Evolutionary conservation across 805 yeast species (phyloP), one percentile per base, ranked within the genome.

Genomic region (Zygotorulaspora chibaensis): DNA sequence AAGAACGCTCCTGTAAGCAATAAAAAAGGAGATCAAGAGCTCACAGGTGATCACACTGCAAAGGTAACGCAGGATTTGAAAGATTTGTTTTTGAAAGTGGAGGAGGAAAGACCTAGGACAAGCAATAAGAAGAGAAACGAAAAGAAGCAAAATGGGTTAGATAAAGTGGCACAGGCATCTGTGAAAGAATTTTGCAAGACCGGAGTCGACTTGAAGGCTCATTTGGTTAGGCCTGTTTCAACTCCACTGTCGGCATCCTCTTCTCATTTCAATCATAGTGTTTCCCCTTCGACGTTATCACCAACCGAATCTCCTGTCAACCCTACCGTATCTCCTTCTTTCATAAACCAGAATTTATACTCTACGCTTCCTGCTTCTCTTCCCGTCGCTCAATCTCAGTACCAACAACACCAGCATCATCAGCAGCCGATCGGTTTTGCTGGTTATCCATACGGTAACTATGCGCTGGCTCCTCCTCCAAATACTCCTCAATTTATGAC

Each of bases 11-110:
- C 45, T 25, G 25, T 36, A 15, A n/a, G 41, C 16, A 41, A 11
- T 16, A 35, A 42, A 12, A 43, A 36, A 3, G 25, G 26, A 13
- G 23, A 35, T 15, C 12, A n/a, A 9, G 26, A 36, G 20, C 8
- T 25, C 15, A 37, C 27, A 20, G 30, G 33, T 10, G 37, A 26
- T 39, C 46, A 46, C 42, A 35, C 54, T 4, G 53, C 51, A 3
- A 25, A 40, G 25, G 44, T 54, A 31, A 37, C 58, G 6, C 35
- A 51, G 29, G 38, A 49, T 43, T 37, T 56, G 16, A 54, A 52
- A 34, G 47, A 49, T 16, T 31, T 56, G 13, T 43, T 53, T 23
- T 35, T 50, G 16, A 25, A 45, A 25, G 35, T 41, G 16, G 44
- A 40, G 18, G 17, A 42, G 38, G 28, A 35, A 13, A 28, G 16